Conservation (phyloP, 2,329 filamentous ascomycete species). For the Leptographium lundbergii region DNA sequence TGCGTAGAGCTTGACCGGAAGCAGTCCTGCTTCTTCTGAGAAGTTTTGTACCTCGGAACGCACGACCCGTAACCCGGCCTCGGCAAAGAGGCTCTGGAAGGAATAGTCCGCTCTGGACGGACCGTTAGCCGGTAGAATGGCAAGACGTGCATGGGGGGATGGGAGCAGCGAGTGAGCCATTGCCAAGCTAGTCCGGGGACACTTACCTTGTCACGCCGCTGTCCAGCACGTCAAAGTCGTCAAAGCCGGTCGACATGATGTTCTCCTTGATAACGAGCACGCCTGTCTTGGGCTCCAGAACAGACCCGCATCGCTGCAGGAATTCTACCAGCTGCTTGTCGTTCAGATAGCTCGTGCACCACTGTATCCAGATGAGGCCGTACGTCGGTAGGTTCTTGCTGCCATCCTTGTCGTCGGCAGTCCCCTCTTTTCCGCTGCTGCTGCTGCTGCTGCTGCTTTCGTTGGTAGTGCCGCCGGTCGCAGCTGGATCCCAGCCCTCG, state of each 20-base stretch:
- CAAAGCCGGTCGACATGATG: constrained; percentile 39
- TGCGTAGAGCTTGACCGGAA: constrained; percentile 69
- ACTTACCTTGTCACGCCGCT: constrained; percentile 59
- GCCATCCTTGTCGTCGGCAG: constrained; percentile 8
- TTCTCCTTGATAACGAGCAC: constrained; percentile 76
- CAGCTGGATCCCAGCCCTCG: constrained; percentile 50
- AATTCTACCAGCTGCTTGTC: constrained; percentile 60
- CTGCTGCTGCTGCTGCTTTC: not conserved
- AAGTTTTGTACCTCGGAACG: constrained; percentile 65
- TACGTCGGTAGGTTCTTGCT: constrained; percentile 34
- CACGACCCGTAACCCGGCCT: constrained; percentile 56
- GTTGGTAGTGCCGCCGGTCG: constrained; percentile 14
- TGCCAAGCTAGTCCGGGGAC: not conserved
- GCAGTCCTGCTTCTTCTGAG: constrained; percentile 41
- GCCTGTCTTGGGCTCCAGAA: constrained; percentile 25
- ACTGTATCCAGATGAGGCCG: constrained; percentile 80
- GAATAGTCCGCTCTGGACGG: constrained; percentile 51
- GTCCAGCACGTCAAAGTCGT: constrained; percentile 65
- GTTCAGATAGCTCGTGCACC: constrained; percentile 75
- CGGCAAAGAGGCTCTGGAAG: constrained; percentile 55
- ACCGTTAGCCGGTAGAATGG: not conserved
- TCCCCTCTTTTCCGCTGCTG: not conserved
- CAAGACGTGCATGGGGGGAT: too few relatives aligned
- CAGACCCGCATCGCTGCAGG: constrained; percentile 44
- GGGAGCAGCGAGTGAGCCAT: not conserved